A percentile compares a stretch with the other conserved stretches of the same genome.
Conservation (phyloP, 495 filamentous ascomycete genomes). For the Articulospora tetracladia region DNA sequence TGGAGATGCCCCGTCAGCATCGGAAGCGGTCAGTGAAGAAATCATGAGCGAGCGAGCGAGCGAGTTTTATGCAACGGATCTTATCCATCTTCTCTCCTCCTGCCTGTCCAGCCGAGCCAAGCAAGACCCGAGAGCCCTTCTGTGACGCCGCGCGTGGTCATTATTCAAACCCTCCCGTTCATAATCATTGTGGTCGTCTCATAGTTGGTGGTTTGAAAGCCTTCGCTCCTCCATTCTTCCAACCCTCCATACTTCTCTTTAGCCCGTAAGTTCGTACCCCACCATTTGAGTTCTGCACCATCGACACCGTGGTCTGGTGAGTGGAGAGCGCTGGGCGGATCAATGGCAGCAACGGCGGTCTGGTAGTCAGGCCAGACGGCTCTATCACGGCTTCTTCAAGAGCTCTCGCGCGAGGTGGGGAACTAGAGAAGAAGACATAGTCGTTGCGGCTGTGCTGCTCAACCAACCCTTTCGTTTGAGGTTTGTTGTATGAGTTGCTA, state of each 20-base stretch:
- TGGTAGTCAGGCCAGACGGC: constrained; percentile 2
- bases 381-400: neutral
- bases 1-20: neutral
- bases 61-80: neutral
- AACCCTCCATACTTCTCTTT: constrained; percentile 36
- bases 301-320: constrained; percentile 15
- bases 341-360: constrained; percentile 8
- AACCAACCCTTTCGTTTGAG: neutral
- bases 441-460: constrained; percentile 12
- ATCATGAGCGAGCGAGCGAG: neutral
- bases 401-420: constrained; percentile 17
- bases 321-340: constrained; percentile 15
- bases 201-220: constrained; percentile 19
- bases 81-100: no score
- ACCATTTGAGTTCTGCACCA: neutral
- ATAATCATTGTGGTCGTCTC: constrained; percentile 11
- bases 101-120: neutral
- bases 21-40: neutral
- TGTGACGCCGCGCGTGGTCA: no score
- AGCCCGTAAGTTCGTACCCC: constrained; percentile 31
- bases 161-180: neutral
- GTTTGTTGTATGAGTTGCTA: constrained; percentile 11
- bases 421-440: constrained; percentile 26
- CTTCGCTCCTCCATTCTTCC: constrained; percentile 25
- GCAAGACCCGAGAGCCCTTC: no score